Evolutionary conservation across 192 early-diverging fungal genomes (phyloP).

Genomic region (Rhizophagus prolifer): DNA sequence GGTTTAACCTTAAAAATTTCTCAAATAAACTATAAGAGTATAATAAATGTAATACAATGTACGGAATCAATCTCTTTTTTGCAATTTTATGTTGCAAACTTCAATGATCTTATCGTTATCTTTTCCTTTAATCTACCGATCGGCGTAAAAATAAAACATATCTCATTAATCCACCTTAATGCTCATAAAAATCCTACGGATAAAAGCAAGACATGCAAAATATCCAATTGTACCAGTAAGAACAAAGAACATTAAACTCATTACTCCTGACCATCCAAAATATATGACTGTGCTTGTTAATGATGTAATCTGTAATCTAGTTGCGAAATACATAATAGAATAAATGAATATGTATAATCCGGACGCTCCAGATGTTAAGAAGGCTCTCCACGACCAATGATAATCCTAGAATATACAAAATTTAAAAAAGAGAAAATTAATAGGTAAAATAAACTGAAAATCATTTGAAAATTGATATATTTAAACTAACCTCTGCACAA

Average conservation of each 20-base stretch:
- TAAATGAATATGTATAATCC: conserved; percentile 89
- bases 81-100: background rate
- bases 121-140: conserved; percentile 53
- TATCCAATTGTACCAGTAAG: conserved; percentile 76
- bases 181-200: conserved; percentile 77
- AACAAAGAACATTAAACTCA: conserved; percentile 73
- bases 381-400: conserved; percentile 87
- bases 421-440: background rate
- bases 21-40: background rate
- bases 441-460: conserved; percentile 26
- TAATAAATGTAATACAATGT: background rate
- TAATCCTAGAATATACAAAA: conserved; percentile 47
- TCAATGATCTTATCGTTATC: background rate
- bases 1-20: background rate
- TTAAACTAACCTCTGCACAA: conserved; percentile 65
- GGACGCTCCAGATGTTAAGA: conserved; percentile 82
- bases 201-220: conserved; percentile 73
- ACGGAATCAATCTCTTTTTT: background rate
- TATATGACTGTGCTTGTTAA: conserved; percentile 79
- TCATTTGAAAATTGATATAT: conserved; percentile 24
- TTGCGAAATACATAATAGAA: conserved; percentile 82
- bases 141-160: no score
- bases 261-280: conserved; percentile 85
- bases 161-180: conserved; percentile 77
- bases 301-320: conserved; percentile 75